Percentiles rank a stretch among this genome's conserved stretches.
Conservation (phyloP, 768 basidiomycete genomes). For the Boletellus sp. region DNA sequence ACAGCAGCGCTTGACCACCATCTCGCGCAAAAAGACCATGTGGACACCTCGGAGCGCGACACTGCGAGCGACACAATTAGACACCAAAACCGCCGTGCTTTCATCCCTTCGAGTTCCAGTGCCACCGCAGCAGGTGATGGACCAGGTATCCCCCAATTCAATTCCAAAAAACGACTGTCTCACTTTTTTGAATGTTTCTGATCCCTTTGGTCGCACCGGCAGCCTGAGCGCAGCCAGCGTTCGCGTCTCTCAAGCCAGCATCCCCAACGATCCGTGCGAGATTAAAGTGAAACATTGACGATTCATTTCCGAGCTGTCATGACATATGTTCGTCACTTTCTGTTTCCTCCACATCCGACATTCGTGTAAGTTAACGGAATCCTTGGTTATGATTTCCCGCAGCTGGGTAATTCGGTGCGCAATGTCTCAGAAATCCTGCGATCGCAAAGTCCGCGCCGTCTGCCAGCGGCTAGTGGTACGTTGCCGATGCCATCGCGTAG, state of each 20-base stretch:
- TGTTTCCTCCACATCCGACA: background rate
- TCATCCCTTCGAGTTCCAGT: no score
- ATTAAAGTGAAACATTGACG: constrained; percentile 16
- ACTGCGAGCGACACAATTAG: no score
- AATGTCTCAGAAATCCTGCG: background rate
- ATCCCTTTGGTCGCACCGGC: background rate
- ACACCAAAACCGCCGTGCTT: no score
- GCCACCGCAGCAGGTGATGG: background rate
- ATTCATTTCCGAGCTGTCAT: constrained; percentile 4
- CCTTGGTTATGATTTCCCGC: background rate
- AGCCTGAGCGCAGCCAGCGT: background rate
- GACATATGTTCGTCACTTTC: background rate
- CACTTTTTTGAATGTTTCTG: constrained; percentile 10
- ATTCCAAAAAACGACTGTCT: constrained; percentile 9
- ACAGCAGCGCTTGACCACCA: background rate
- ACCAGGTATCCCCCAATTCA: background rate
- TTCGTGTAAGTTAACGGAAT: constrained; percentile 4
- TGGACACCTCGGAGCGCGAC: no score
- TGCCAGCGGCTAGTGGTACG: background rate
- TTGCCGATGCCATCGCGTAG: background rate
- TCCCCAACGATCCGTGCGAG: background rate
- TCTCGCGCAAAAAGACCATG: background rate
- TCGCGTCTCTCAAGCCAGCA: background rate
- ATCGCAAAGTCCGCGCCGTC: background rate
- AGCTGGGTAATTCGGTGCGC: background rate